These are phyloP conservation scores for Alternaria incomplexa DNA, from an alignment of 2,329 filamentous ascomycete genomes.

Conservation along the genomic window DNA sequence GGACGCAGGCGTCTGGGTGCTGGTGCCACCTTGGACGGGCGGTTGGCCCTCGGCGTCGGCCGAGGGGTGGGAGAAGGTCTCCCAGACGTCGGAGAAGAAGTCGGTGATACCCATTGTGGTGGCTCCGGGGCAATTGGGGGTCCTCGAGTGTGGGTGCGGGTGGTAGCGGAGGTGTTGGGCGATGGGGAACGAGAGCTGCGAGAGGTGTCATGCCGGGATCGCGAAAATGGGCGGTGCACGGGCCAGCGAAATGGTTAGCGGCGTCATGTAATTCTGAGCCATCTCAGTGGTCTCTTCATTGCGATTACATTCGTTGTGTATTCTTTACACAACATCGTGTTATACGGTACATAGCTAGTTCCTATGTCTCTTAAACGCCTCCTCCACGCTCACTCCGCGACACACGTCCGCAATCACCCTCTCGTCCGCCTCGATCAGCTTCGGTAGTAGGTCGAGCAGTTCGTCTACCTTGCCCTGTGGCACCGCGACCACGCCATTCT, in stretches of 20 bases:
- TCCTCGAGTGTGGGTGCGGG: conserved; percentile 20
- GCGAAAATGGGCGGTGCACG: conserved; percentile 27
- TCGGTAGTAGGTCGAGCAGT: conserved; percentile 64
- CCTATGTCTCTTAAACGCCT: conserved; percentile 68
- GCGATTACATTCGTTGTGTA: not conserved
- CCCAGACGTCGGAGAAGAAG: conserved; percentile 69
- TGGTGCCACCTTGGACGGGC: conserved; percentile 47
- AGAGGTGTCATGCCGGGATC: conserved; percentile 25
- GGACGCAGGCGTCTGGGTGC: conserved; percentile 46
- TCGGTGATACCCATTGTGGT: conserved; percentile 67
- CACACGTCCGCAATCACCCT: conserved; percentile 64
- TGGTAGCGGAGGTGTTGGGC: conserved; percentile 17
- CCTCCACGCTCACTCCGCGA: conserved; percentile 66
- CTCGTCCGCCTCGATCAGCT: conserved; percentile 51
- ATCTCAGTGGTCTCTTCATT: conserved; percentile 23
- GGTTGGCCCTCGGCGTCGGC: conserved; percentile 53
- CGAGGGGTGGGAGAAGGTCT: conserved; percentile 63
- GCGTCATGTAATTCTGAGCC: conserved; percentile 30
- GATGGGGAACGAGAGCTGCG: conserved; percentile 27
- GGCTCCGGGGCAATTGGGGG: conserved; percentile 42
- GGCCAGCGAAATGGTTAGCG: conserved; percentile 21
- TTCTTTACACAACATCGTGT: too few relatives aligned
- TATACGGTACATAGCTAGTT: too few relatives aligned
- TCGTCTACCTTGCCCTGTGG: conserved; percentile 65
- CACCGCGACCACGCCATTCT: conserved; percentile 71